These are phyloP conservation scores for Collybiopsis luxurians DNA, from an alignment of 768 basidiomycete genomes.

Conservation along the genomic window DNA sequence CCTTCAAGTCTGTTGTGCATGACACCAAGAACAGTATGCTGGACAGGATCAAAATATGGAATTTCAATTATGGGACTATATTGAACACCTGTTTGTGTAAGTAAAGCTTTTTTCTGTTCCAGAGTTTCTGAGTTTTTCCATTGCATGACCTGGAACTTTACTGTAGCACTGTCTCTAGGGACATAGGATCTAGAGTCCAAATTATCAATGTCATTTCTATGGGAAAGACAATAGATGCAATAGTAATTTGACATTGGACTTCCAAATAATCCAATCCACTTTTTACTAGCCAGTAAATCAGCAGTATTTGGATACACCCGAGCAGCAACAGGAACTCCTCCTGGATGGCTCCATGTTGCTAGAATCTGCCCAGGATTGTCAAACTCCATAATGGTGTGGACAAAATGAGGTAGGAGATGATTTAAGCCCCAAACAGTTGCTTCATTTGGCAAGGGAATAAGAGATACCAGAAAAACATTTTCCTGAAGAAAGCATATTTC, in stretches of 20 bases:
- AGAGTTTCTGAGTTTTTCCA: too few relatives aligned
- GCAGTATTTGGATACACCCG: slow-evolving; percentile 21
- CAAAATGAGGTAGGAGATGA: slow-evolving; percentile 16
- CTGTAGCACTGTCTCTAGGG: slow-evolving; percentile 11
- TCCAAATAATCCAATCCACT: slow-evolving; percentile 21
- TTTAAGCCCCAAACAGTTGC: slow-evolving; percentile 19
- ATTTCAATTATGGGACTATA: slow-evolving; percentile 25
- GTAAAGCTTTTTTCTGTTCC: slow-evolving; percentile 7
- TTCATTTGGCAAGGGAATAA: slow-evolving; percentile 19
- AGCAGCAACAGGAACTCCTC: slow-evolving; percentile 13
- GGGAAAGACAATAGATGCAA: slow-evolving; percentile 22
- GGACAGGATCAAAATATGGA: slow-evolving; percentile 27
- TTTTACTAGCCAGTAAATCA: slow-evolving; percentile 19
- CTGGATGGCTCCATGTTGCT: slow-evolving; percentile 11
- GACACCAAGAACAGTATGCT: slow-evolving; percentile 23
- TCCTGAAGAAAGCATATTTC: neutral
- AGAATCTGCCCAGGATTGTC: slow-evolving; percentile 9
- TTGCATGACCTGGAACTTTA: slow-evolving; percentile 9
- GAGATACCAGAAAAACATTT: neutral
- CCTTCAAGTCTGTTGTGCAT: slow-evolving; percentile 29
- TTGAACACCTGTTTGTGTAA: slow-evolving; percentile 18
- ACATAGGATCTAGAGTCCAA: slow-evolving; percentile 17
- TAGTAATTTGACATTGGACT: slow-evolving; percentile 12
- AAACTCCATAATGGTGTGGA: slow-evolving; percentile 12
- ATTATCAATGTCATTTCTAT: slow-evolving; percentile 14